Conservation (phyloP, 805 yeast genomes). For the Candida easanensis region DNA sequence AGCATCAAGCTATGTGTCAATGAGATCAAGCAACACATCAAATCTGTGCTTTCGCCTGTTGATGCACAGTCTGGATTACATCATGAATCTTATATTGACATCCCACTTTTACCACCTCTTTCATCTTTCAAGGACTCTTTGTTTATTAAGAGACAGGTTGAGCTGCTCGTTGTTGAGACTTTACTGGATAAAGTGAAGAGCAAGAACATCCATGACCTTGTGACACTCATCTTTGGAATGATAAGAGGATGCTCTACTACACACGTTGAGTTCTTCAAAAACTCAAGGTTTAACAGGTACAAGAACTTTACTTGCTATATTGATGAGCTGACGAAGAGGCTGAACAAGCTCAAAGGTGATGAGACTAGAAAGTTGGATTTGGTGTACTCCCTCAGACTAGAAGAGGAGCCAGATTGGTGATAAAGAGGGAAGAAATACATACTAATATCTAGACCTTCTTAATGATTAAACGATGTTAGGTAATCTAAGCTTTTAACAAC, state of each 20-base stretch:
- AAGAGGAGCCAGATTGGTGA: conserved; percentile 11
- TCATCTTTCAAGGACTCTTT: conserved; percentile 35
- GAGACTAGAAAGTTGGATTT: conserved; percentile 15
- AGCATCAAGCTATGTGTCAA: conserved; percentile 10
- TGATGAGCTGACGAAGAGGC: conserved; percentile 18
- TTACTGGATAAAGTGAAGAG: conserved; percentile 3
- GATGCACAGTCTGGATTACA: background rate
- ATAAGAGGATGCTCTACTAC: conserved; percentile 26
- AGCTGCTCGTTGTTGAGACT: conserved; percentile 28
- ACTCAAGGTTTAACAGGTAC: conserved; percentile 21
- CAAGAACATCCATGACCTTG: conserved; percentile 11
- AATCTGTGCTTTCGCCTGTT: conserved; percentile 3
- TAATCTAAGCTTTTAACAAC: too few relatives aligned
- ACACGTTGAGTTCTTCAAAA: conserved; percentile 22
- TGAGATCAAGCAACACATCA: background rate
- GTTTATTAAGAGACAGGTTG: conserved; percentile 36
- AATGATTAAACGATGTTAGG: background rate
- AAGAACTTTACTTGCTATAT: conserved; percentile 25
- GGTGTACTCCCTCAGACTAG: conserved; percentile 12
- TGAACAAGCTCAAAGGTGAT: conserved; percentile 10
- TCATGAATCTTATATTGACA: conserved; percentile 19
- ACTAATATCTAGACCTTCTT: background rate
- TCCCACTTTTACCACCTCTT: conserved; percentile 32
- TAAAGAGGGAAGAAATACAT: background rate
- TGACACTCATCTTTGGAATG: conserved; percentile 20